Conservation (phyloP, 1,284 basidiomycete genomes). For the Pascua sp. region DNA sequence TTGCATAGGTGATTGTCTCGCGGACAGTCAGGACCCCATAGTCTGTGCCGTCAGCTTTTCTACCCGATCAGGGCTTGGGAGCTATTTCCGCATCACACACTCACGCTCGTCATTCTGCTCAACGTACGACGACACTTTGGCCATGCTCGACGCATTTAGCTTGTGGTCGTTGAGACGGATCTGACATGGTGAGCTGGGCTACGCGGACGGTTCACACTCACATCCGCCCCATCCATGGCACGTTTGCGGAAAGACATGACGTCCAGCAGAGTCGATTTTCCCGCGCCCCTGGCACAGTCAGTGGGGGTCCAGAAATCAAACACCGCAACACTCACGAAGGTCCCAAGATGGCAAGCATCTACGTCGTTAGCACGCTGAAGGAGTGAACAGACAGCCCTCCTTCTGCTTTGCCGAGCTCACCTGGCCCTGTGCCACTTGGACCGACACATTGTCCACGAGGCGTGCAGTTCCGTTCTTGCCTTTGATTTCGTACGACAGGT, state of each 20-base stretch:
- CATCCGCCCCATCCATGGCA: slow-evolving; percentile 16
- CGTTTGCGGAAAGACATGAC: slow-evolving; percentile 37
- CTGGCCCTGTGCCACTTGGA: slow-evolving; percentile 10
- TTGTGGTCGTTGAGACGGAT: slow-evolving; percentile 16
- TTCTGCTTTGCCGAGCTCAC: neutral
- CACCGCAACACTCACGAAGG: slow-evolving; percentile 4
- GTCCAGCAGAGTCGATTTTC: slow-evolving; percentile 49
- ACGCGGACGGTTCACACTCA: neutral
- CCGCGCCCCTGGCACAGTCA: slow-evolving; percentile 18
- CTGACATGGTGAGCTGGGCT: neutral
- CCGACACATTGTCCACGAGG: slow-evolving; percentile 15
- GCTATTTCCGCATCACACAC: neutral
- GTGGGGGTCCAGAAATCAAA: neutral
- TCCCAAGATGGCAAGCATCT: slow-evolving; percentile 21
- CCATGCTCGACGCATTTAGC: slow-evolving; percentile 10
- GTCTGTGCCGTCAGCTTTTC: slow-evolving; percentile 18
- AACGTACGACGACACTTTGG: slow-evolving; percentile 38
- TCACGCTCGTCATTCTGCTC: slow-evolving; percentile 47
- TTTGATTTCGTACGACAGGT: slow-evolving; percentile 19
- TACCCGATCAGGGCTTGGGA: too few species aligned
- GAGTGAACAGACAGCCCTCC: neutral
- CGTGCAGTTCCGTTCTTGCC: slow-evolving; percentile 12
- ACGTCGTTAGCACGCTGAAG: too few species aligned
- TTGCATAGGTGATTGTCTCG: slow-evolving; percentile 26
- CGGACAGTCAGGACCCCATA: slow-evolving; percentile 48